Evolutionary conservation across 2,329 filamentous ascomycete species (phyloP).

Genomic region (Nakataea oryzae): DNA sequence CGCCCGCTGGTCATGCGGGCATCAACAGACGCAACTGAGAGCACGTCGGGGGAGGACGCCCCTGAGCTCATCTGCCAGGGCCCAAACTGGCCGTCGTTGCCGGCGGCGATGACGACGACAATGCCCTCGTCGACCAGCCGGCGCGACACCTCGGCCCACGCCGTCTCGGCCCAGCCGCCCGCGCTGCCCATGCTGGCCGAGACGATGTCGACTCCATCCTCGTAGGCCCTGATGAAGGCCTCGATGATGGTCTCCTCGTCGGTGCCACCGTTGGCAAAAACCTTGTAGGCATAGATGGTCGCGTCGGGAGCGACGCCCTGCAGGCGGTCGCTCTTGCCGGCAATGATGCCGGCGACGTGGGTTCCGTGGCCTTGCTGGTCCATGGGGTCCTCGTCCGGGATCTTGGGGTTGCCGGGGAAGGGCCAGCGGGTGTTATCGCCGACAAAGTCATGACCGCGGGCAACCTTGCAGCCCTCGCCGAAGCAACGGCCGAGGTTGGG

Average conservation of each 20-base stretch:
- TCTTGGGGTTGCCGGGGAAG: neutral
- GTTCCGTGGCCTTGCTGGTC: constrained; percentile 14
- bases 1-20: constrained; percentile 9
- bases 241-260: constrained; percentile 21
- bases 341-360: constrained; percentile 17
- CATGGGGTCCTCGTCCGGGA: constrained; percentile 13
- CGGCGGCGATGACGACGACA: constrained; percentile 27
- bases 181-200: constrained; percentile 11
- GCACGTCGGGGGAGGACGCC: constrained; percentile 26
- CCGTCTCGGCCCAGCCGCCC: neutral
- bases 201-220: constrained; percentile 29
- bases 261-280: constrained; percentile 13
- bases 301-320: constrained; percentile 15
- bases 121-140: constrained; percentile 29
- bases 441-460: constrained; percentile 13
- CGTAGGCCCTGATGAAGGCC: constrained; percentile 22
- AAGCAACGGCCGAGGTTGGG: constrained; percentile 18
- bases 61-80: neutral
- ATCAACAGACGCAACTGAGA: constrained; percentile 32
- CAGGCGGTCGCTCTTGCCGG: constrained; percentile 12
- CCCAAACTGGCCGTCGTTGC: constrained; percentile 22
- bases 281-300: constrained; percentile 12
- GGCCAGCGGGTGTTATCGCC: constrained; percentile 7
- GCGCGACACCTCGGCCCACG: constrained; percentile 4
- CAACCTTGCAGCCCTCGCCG: constrained; percentile 12